Percentiles rank a stretch among this genome's conserved stretches.
phyloP scores from a whole-genome alignment of 169 alveolate genomes.

The Plasmodium adleri region DNA sequence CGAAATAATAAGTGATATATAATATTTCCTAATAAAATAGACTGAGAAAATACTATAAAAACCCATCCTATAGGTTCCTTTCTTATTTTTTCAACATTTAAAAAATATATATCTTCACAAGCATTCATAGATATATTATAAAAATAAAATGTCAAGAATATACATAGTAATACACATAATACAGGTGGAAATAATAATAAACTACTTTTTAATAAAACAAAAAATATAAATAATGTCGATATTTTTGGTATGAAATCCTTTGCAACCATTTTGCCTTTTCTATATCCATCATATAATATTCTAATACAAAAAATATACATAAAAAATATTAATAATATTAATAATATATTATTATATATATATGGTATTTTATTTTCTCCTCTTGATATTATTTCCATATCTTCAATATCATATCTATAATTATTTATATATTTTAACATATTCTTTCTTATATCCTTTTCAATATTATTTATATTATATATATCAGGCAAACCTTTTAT shows the following conservation, averaged over 20 bases:
- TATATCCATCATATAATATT: constrained; percentile 38
- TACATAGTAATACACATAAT: constrained; percentile 30
- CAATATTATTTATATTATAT: constrained; percentile 23
- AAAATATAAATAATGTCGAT: constrained; percentile 54
- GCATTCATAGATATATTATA: constrained; percentile 59
- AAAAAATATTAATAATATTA: constrained; percentile 27
- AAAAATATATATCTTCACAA: constrained; percentile 31
- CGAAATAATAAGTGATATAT: constrained; percentile 38
- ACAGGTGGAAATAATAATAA: constrained; percentile 24
- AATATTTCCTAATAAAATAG: constrained; percentile 51
- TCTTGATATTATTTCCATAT: constrained; percentile 21
- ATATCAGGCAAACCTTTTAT: constrained; percentile 65
- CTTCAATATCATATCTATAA: neutral
- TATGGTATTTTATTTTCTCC: constrained; percentile 43
- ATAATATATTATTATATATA: constrained; percentile 37
- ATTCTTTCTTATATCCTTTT: constrained; percentile 10
- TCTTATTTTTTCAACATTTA: constrained; percentile 10
- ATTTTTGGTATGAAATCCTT: constrained; percentile 43
- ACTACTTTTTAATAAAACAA: constrained; percentile 34
- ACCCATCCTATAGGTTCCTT: constrained; percentile 74
- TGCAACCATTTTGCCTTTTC: constrained; percentile 38
- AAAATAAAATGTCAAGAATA: constrained; percentile 58
- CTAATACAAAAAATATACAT: constrained; percentile 54
- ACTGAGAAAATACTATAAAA: constrained; percentile 56
- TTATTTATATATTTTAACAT: constrained; percentile 27